Conservation (phyloP, 257 asterid genomes). For the Lantana camara region DNA sequence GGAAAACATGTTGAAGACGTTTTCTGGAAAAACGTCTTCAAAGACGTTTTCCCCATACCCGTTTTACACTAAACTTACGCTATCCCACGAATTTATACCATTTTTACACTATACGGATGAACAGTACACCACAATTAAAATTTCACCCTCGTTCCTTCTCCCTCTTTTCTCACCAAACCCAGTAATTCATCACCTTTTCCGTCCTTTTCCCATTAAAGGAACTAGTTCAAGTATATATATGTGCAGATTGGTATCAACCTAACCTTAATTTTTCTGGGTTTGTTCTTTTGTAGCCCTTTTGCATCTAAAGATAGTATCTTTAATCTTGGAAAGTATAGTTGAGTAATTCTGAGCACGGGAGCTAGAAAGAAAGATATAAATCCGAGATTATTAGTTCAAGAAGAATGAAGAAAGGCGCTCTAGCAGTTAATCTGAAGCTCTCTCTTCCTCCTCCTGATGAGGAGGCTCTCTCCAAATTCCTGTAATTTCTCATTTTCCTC, state of each 20-base stretch:
- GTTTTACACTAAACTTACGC: no score
- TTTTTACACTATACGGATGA: no score
- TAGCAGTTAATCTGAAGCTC: constrained; percentile 87
- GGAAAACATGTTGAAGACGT: no score
- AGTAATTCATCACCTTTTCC: neutral
- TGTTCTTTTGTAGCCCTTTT: constrained; percentile 11
- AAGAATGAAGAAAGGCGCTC: constrained; percentile 74
- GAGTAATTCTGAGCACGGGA: neutral
- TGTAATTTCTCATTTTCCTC: constrained; percentile 42
- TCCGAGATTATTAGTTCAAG: constrained; percentile 5
- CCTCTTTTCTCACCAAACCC: constrained; percentile 1
- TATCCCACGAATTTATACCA: no score
- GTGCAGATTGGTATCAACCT: constrained; percentile 27
- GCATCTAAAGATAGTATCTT: constrained; percentile 28
- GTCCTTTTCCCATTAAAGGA: neutral
- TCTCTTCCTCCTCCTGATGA: constrained; percentile 90
- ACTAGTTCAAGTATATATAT: neutral
- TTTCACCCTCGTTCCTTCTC: constrained; percentile 2
- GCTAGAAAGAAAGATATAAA: no score
- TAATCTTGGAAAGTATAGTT: constrained; percentile 5
- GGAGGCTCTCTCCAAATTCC: constrained; percentile 72
- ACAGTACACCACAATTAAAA: no score
- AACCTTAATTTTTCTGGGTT: constrained; percentile 28
- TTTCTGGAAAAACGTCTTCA: no score
- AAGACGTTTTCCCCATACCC: no score